phyloP scores from a whole-genome alignment of 2,329 filamentous ascomycete species.

The Arthrobotrys sphaeroides region DNA sequence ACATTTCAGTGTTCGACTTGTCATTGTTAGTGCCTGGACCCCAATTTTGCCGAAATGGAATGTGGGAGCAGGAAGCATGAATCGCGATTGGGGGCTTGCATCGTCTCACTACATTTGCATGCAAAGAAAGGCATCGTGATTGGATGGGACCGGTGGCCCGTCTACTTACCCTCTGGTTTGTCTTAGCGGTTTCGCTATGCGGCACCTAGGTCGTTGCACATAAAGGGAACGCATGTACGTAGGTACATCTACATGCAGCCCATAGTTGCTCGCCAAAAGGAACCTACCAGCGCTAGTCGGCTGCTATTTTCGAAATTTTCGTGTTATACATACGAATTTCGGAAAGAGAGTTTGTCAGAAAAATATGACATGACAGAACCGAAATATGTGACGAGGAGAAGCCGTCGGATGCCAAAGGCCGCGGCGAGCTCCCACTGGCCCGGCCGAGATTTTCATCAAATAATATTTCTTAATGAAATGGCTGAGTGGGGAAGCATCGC shows the following conservation, averaged over 20 bases:
- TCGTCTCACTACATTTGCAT: constrained; percentile 20
- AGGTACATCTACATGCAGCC: constrained; percentile 21
- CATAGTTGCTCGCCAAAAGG: constrained; percentile 8
- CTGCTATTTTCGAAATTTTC: constrained; percentile 19
- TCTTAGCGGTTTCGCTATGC: not conserved
- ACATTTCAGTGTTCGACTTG: not conserved
- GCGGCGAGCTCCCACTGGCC: constrained; percentile 26
- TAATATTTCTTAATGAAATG: constrained; percentile 25
- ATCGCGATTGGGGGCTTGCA: constrained; percentile 7
- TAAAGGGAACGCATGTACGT: constrained; percentile 2
- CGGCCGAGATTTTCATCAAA: constrained; percentile 2
- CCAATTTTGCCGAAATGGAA: not conserved
- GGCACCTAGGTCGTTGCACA: constrained; percentile 1
- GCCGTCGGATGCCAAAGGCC: not conserved
- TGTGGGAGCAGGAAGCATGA: not conserved
- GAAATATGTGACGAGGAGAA: not conserved
- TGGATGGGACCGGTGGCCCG: not conserved
- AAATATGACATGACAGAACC: constrained; percentile 9
- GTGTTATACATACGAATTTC: not conserved
- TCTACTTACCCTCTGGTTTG: not conserved
- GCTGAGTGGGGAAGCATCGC: constrained; percentile 32
- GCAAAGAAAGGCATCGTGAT: not conserved
- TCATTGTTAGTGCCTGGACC: too few species aligned
- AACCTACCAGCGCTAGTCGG: constrained; percentile 6
- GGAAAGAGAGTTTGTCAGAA: constrained; percentile 27